A percentile compares a stretch with the other conserved stretches of the same genome.
Evolutionary conservation across 2,329 filamentous ascomycete genomes (phyloP).

Genomic region (Clathrospora elynae): DNA sequence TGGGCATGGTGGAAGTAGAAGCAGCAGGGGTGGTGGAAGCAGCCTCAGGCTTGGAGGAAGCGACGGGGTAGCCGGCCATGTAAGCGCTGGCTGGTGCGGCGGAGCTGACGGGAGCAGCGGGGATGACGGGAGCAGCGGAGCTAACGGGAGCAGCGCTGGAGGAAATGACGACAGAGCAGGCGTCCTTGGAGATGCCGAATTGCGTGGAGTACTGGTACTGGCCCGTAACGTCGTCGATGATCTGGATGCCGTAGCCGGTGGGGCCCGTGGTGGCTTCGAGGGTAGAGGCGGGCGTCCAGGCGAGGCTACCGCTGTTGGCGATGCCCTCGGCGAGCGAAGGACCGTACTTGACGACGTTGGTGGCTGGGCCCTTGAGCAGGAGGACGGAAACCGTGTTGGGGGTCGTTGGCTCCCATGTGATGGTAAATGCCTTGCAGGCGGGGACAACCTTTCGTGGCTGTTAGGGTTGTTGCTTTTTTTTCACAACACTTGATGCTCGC

Average conservation of each 20-base stretch:
- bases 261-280: conserved; percentile 53
- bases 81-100: conserved; percentile 13
- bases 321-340: conserved; percentile 59
- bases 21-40: conserved; percentile 18
- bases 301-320: conserved; percentile 61
- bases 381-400: conserved; percentile 60
- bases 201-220: conserved; percentile 65
- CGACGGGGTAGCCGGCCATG: conserved; percentile 8
- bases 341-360: conserved; percentile 58
- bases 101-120: conserved; percentile 17
- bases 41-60: conserved; percentile 15
- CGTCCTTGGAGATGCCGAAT: conserved; percentile 62
- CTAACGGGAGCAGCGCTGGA: conserved; percentile 23
- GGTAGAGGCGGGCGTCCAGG: conserved; percentile 58
- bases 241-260: conserved; percentile 64
- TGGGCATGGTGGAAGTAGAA: conserved; percentile 14
- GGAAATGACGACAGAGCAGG: conserved; percentile 28
- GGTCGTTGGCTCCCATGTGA: conserved; percentile 62
- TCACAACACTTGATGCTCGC: no score
- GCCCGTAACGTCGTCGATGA: conserved; percentile 64
- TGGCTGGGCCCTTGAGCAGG: conserved; percentile 63
- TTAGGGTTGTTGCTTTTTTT: conserved; percentile 3
- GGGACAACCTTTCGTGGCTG: conserved; percentile 52
- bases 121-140: conserved; percentile 3
- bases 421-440: conserved; percentile 61